A percentile compares a stretch with the other conserved stretches of the same genome.
Conservation (phyloP, 768 basidiomycete genomes). For the Pilatotrama ljubarskyi region DNA sequence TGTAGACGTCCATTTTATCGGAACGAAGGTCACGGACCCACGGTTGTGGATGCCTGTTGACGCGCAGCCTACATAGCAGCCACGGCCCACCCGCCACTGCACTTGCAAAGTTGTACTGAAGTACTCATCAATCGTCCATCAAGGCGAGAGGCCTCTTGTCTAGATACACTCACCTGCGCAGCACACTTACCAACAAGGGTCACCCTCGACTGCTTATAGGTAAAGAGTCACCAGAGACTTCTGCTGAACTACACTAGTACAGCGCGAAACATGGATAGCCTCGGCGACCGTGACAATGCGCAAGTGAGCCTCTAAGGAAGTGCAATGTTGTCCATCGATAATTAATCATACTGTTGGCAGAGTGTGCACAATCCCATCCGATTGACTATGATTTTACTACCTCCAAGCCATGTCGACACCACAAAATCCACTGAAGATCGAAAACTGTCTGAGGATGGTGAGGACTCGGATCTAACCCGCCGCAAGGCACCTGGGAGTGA, state of each 20-base stretch:
- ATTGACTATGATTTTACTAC: neutral
- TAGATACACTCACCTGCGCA: no score
- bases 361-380: neutral
- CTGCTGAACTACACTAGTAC: no score
- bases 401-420: neutral
- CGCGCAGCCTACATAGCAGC: neutral
- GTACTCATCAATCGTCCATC: neutral
- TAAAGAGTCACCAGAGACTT: no score
- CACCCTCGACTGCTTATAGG: no score
- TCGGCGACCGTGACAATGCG: no score
- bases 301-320: no score
- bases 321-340: no score
- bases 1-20: no score
- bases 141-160: neutral
- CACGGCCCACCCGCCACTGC: neutral
- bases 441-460: neutral
- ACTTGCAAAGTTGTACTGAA: no score
- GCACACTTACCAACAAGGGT: no score
- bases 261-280: no score
- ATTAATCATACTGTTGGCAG: neutral
- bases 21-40: neutral
- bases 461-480: neutral
- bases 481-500: no score
- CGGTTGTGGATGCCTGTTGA: neutral
- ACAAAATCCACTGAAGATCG: neutral